A percentile compares a stretch with the other conserved stretches of the same genome.
Conservation (phyloP, 2,329 filamentous ascomycete species). For the Cladosporium sp. region DNA sequence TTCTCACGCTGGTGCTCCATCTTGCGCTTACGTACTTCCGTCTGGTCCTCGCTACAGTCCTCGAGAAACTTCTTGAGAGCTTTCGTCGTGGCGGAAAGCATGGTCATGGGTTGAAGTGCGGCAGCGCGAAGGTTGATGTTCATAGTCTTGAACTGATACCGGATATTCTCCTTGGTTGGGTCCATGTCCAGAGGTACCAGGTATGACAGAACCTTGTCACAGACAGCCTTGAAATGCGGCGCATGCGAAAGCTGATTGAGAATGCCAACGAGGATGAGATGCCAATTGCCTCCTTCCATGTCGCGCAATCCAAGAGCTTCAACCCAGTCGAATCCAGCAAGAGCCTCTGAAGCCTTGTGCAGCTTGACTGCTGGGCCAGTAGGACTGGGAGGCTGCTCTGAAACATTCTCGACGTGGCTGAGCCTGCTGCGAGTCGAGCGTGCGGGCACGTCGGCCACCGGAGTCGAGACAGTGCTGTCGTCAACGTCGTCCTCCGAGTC, state of each 20-base stretch:
- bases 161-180: slow-evolving; percentile 69
- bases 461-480: slow-evolving; percentile 49
- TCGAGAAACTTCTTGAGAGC: slow-evolving; percentile 84
- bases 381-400: slow-evolving; percentile 29
- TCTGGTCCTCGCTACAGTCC: slow-evolving; percentile 90
- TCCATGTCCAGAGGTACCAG: slow-evolving; percentile 76
- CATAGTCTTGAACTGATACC: slow-evolving; percentile 65
- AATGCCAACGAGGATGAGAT: slow-evolving; percentile 80
- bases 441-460: slow-evolving; percentile 66
- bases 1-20: slow-evolving; percentile 83
- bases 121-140: slow-evolving; percentile 79
- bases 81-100: slow-evolving; percentile 81
- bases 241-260: slow-evolving; percentile 78
- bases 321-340: slow-evolving; percentile 75
- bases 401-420: slow-evolving; percentile 62
- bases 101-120: slow-evolving; percentile 77
- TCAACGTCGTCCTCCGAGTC: slow-evolving; percentile 66
- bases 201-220: slow-evolving; percentile 72
- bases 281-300: slow-evolving; percentile 85
- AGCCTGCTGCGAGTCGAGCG: slow-evolving; percentile 82
- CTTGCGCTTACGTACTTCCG: slow-evolving; percentile 87
- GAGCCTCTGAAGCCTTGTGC: slow-evolving; percentile 71
- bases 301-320: slow-evolving; percentile 77
- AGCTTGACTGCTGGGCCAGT: slow-evolving; percentile 23
- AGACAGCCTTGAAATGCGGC: slow-evolving; percentile 62